phyloP scores from a whole-genome alignment of 2,329 filamentous ascomycete species.

The Lecanicillium sp. region DNA sequence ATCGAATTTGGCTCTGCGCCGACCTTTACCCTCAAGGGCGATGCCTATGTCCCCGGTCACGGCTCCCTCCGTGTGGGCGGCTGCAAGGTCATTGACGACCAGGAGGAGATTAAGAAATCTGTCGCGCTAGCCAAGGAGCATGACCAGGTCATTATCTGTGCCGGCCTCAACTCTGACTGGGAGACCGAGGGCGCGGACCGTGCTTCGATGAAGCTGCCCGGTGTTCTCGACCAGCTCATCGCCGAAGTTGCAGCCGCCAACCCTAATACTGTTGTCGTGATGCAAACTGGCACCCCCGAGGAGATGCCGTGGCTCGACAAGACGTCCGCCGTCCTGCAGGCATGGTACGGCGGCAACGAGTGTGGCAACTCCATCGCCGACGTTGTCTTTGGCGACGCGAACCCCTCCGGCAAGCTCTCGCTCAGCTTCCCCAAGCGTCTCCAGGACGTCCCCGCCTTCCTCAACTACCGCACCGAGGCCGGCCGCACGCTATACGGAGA shows the following conservation, averaged over 20 bases:
- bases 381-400: constrained; percentile 65
- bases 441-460: constrained; percentile 66
- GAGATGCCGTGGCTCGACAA: constrained; percentile 60
- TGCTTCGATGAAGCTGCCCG: constrained; percentile 70
- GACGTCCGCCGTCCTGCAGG: constrained; percentile 57
- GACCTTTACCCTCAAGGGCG: constrained; percentile 45
- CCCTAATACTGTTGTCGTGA: constrained; percentile 62
- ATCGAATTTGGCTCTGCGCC: constrained; percentile 54
- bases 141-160: constrained; percentile 72
- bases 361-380: constrained; percentile 75
- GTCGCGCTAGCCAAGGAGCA: constrained; percentile 59
- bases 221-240: constrained; percentile 64
- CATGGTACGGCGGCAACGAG: constrained; percentile 86
- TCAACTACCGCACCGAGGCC: constrained; percentile 66
- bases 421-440: constrained; percentile 62
- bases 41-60: constrained; percentile 44
- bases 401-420: constrained; percentile 68
- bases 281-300: constrained; percentile 71
- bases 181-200: constrained; percentile 74
- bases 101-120: constrained; percentile 57
- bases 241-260: constrained; percentile 58
- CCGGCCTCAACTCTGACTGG: constrained; percentile 74
- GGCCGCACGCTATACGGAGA: constrained; percentile 70
- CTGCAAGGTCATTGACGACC: constrained; percentile 47
- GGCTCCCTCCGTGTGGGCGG: constrained; percentile 58